phyloP scores from a whole-genome alignment of 2,329 filamentous ascomycete genomes.

The Trichoderma koningii region DNA sequence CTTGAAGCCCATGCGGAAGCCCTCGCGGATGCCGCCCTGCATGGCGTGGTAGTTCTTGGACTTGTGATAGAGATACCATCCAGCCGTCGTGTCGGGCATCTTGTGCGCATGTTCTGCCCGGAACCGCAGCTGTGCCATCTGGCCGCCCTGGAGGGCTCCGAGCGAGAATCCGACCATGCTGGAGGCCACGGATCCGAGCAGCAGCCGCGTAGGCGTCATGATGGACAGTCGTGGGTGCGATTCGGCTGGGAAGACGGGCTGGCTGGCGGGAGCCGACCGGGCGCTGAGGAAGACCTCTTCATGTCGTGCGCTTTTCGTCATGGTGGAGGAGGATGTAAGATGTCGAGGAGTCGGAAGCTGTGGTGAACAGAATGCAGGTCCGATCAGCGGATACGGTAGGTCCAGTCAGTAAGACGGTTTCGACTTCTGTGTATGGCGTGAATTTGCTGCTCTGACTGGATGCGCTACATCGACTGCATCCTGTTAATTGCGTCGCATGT shows the following conservation, averaged over 20 bases:
- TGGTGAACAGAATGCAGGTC: not conserved
- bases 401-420: not conserved
- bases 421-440: too few species aligned
- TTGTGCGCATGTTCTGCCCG: constrained; percentile 96
- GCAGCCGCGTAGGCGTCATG: constrained; percentile 64
- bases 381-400: too few species aligned
- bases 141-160: constrained; percentile 71
- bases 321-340: not conserved
- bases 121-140: constrained; percentile 77
- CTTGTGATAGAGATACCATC: constrained; percentile 99
- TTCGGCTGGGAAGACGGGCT: constrained; percentile 36
- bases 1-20: constrained; percentile 70
- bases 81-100: constrained; percentile 76
- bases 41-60: constrained; percentile 91
- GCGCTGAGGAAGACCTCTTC: constrained; percentile 4
- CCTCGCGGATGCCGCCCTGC: constrained; percentile 76
- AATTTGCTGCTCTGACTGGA: not conserved
- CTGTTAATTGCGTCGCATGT: not conserved
- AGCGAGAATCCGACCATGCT: constrained; percentile 70
- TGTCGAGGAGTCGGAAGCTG: not conserved
- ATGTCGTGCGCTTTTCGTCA: constrained; percentile 14
- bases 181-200: constrained; percentile 63
- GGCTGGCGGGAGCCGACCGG: constrained; percentile 3
- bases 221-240: constrained; percentile 58
- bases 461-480: constrained; percentile 1